Conservation (phyloP, 2,329 filamentous ascomycete genomes). For the Pestalotiopsis sp. region DNA sequence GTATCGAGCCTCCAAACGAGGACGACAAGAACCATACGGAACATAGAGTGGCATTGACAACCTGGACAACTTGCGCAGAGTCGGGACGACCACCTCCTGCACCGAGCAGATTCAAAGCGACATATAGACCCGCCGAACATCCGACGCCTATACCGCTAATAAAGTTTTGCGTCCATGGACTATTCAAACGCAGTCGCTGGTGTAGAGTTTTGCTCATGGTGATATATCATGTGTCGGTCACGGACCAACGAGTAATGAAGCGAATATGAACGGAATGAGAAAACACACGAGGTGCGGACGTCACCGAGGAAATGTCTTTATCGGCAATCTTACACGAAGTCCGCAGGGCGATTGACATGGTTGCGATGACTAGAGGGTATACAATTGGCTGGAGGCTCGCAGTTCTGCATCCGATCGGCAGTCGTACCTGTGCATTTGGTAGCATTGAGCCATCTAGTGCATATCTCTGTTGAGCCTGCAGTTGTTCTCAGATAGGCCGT, state of each 20-base stretch:
- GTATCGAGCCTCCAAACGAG: slow-evolving; percentile 25
- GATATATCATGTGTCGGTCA: neutral
- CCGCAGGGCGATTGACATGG: neutral
- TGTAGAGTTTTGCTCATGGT: neutral
- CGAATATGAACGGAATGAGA: neutral
- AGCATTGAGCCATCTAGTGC: neutral
- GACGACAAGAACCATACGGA: slow-evolving; percentile 29
- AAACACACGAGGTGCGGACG: neutral
- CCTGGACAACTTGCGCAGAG: slow-evolving; percentile 26
- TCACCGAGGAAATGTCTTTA: neutral
- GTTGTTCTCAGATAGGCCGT: too few species aligned
- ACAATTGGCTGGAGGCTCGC: neutral
- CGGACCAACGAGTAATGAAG: neutral
- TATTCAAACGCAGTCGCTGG: neutral
- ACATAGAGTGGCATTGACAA: slow-evolving; percentile 28
- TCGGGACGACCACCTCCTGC: slow-evolving; percentile 29
- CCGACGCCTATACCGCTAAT: slow-evolving; percentile 11
- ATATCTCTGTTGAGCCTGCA: neutral
- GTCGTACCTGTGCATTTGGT: neutral
- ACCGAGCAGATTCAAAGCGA: slow-evolving; percentile 20
- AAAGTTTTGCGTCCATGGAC: slow-evolving; percentile 2
- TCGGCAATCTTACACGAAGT: neutral
- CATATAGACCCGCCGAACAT: slow-evolving; percentile 7
- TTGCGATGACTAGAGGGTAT: neutral
- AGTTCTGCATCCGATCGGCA: neutral